Evolutionary conservation across 371 early-diverging fungal genomes (phyloP), one percentile per base, ranked within the genome.

Genomic region (Phascolomyces articulosus): DNA sequence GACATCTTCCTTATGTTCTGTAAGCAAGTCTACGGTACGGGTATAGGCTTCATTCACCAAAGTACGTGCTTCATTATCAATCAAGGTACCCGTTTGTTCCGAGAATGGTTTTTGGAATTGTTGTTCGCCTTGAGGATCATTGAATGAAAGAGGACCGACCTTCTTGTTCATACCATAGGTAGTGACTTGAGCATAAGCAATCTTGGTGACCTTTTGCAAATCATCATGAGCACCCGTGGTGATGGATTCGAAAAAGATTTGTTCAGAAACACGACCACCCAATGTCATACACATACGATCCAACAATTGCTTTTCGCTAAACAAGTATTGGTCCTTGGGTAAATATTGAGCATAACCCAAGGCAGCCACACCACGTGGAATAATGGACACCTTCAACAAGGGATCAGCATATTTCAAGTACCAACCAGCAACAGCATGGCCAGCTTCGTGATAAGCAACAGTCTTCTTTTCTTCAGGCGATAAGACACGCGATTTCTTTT

Each of bases 351-450:
- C 99, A 80, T 98, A 99, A 26, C 99, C 99, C 26, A 99, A 88
- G 21, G 99, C 98, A 40, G 93, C 98, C 9, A 87, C 82, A 29
- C 98, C 98, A 63, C 99, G 93, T 53, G 99, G 99, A 67, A 98
- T 98, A 67, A 99, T 98, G 60, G 97, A 96, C 2, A 98, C 97
- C 85, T 98, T 98, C 62, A 98, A 85, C 34, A 98, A 84, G 20
- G 98, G 98, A 76, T 97, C 95, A 18, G 98, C 97, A 63, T 96
- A 90, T 67, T 95, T 85, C 69, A 99, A 79, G 77, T 92, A 99
- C 99, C 99, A 99, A 29, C 98, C 99, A 23, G 93, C 96, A 29
- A 99, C 96, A 47, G 99, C 99, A 70, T 99, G 99, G 6, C 99
- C 99, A 40, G 99, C 98, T 82, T 99, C 99, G 74, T 99, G 99